A percentile compares a stretch with the other conserved stretches of the same genome.
phyloP scores from a whole-genome alignment of 2,329 filamentous ascomycete species.

The Lomentospora prolificans region DNA sequence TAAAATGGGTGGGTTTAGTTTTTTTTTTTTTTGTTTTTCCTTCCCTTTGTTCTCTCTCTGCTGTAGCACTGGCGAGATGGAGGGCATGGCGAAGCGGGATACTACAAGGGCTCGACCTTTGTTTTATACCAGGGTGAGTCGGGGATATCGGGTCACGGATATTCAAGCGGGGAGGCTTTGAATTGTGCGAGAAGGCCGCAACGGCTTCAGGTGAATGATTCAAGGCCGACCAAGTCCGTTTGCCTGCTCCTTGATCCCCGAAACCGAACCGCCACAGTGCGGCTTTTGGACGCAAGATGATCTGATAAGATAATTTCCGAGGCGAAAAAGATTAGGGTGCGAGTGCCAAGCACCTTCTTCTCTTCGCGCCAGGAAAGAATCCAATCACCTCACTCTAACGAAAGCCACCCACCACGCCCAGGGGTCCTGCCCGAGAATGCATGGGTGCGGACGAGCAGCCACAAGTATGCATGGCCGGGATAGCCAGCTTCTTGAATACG shows the following conservation, averaged over 20 bases:
- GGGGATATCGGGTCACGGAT: neutral
- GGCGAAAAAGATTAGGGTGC: neutral
- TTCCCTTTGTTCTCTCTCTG: neutral
- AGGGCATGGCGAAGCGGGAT: neutral
- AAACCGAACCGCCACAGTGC: neutral
- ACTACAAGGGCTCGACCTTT: too few species aligned
- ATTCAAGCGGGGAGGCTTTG: neutral
- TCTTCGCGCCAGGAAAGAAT: too few species aligned
- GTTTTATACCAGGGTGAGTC: too few species aligned
- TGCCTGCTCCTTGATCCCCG: slow-evolving; percentile 2
- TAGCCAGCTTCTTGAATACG: too few species aligned
- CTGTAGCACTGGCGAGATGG: neutral
- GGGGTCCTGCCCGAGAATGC: too few species aligned
- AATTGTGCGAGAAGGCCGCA: neutral
- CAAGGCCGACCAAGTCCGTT: neutral
- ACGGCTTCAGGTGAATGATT: neutral
- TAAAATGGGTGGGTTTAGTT: neutral
- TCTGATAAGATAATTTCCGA: slow-evolving; percentile 7
- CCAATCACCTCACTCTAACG: too few species aligned
- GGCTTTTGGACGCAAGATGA: slow-evolving; percentile 3
- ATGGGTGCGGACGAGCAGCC: too few species aligned
- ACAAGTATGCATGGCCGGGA: too few species aligned
- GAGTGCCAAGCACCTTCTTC: too few species aligned
- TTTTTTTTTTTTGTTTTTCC: neutral
- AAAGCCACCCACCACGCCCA: too few species aligned